Evolutionary conservation across 768 basidiomycete species (phyloP), one percentile per base, ranked within the genome.

Genomic region (Tricholoma furcatifolium): DNA sequence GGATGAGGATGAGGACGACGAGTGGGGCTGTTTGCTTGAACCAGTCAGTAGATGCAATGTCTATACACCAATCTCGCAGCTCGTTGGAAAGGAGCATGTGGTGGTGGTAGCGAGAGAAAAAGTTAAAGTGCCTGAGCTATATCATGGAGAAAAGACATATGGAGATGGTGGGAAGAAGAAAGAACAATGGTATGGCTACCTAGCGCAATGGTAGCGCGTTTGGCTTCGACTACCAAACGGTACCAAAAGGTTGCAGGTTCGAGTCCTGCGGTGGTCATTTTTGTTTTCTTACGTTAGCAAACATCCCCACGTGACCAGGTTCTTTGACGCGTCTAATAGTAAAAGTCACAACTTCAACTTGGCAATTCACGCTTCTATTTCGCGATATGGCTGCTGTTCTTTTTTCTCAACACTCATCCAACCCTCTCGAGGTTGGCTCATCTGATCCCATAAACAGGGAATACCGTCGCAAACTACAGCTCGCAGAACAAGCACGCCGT

Each of bases 191-290:
- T 24, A 47, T 2, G 2, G 27, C 7, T 17, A 82, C 85, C 85
- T 89, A 74, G 87, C 88, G 85, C 88, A 89, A 90, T 89, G 88
- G 88, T 88, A 90, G 88, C 88, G 88, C 88, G 87, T 90, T 88
- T 89, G 87, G 87, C 87, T 90, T 90, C 88, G 87, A 88, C 80
- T 62, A 84, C 83, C 75, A 59, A 70, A 73, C 70, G 82, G 74
- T 57, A 91, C 88, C 88, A 89, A 88, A 87, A 90, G 89, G 88
- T 85, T 91, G 88, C 88, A 91, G 88, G 89, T 91, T 91, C 88
- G 87, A 91, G 87, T 88, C 88, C 88, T 89, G 88, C 87, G 84
- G 87, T 87, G 84, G 83, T 88, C 87, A 87, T 65, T 4, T 27
- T 27, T 27, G 88, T 65, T 56, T 64, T 62, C 61, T 59, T 50